Base-by-base conservation (phyloP, 164 flowering plant species). In the Magnolia sinica region DNA sequence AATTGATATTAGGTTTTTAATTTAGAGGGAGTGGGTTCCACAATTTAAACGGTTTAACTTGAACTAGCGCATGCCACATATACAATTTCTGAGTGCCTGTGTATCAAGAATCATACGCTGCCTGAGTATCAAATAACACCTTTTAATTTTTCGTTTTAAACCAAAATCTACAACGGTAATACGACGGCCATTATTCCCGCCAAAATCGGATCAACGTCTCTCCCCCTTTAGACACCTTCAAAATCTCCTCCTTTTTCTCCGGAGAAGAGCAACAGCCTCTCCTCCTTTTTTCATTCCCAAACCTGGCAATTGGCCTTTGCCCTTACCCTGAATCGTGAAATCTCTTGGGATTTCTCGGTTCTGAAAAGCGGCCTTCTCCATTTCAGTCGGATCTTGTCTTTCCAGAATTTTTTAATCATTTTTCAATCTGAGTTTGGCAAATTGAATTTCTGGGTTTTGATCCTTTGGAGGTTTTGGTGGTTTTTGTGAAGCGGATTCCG, bases 131-230 rank as follows among this genome's bases (percentile, higher is more conserved):
- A 37, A 37, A 37, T 37, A 37, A 37, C 45, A 3, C 45, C 45
- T 37, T 37, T 68, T 37, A 7, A 20, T 74, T n/a, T 16, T 45
- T 22, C n/a, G 69, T 22, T 64, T 74, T 74, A 50, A 52, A 8
- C 45, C 27, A 20, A 75, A 50, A 75, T 75, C 64, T 75, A 18
- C 71, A 66, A 51, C 65, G 50, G 64, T 59, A 67, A 13, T 31
- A 31, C 50, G 11, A 24, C 24, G 29, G 61, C 61, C 71, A 16
- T 29, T 45, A 37, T 29, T 68, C 50, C 71, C 71, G 31, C 69
- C 24, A 68, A 10, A 68, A 37, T 68, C 67, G 77, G 64, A 66
- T 66, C 71, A 49, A 58, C 45, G 71, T 52, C 70, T 51, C 50
- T 23, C 50, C 64, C 23, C 49, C 24, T 52, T 24, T 0, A 22